Evolutionary conservation across 441 rosid species (phyloP), one percentile per base, ranked within the genome.

Genomic region (Caryocar brasiliense): DNA sequence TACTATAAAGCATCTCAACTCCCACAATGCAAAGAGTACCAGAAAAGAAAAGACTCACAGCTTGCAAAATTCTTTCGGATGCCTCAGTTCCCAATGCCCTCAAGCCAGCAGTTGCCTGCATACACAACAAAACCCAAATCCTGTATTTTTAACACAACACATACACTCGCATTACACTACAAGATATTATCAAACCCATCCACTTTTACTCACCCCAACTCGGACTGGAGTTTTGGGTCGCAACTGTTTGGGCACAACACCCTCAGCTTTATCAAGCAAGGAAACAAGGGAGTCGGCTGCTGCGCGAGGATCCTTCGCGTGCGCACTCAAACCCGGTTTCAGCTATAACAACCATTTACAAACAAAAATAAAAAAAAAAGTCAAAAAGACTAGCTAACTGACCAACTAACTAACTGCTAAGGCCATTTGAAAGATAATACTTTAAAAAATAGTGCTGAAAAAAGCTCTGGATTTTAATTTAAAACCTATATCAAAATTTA

Each of bases 91-190:
- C 95, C 68, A 91, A 64, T 27, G 85, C 80, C 68, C 96, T 85
- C 71, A 92, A 73, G 17, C 96, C 98, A 12, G 98, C 98, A 51
- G 96, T 87, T 33, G 98, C 98, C 98, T 92, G 37, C 24, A 52
- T 0, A 57, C 40, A 52, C 35, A 69, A 24, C 23, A 8, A 51
- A 49, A 57, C 32, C 6, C 36, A 29, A 37, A 24, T 34, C 18
- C n/a, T n/a, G n/a, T n/a, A n/a, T n/a, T n/a, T n/a, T n/a, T n/a
- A n/a, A n/a, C n/a, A n/a, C n/a, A n/a, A n/a, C n/a, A n/a, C n/a
- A n/a, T n/a, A n/a, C n/a, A n/a, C n/a, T n/a, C n/a, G n/a, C n/a
- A 29, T 36, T 34, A 8, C 12, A 39, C 28, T 18, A 39, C 8
- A 15, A 9, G 25, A 37, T 7, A 11, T 39, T 35, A 28, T 18